Base-by-base conservation (phyloP, 1,284 basidiomycete genomes). In the Ceratobasidium theobromae region DNA sequence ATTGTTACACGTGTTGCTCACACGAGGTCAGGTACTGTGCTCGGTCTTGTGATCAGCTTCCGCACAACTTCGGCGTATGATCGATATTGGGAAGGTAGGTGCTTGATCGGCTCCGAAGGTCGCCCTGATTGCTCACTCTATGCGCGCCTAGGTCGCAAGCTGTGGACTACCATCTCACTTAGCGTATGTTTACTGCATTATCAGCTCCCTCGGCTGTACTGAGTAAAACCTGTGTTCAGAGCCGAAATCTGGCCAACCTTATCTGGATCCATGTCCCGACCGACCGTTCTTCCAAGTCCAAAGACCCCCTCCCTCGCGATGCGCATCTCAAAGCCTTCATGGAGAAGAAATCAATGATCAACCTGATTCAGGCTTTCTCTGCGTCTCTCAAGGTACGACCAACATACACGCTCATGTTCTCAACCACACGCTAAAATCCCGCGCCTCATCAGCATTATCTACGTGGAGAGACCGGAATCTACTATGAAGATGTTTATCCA, bases 341-440 rank as follows among this genome's bases (percentile, higher is more conserved):
- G 35, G 88, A 90, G 76, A 89, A 89, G 76, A 86, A 86, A 75
- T 84, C 84, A 8, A 85, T 89, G 79, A 80, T 89, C 66, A 86
- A 88, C 73, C 76, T 90, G 67, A 84, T 87, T 25, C 82, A 88
- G 74, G 87, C 83, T 1, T 88, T 82, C 70, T 79, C 83, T 4
- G 84, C 86, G 4, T 75, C 85, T 6, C 79, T 85, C 33, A 86
- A 86, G 78, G 83, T 84, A 70, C 9, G 71, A 51, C 35, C 30
- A 46, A 68, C 28, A 30, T 21, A 45, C 18, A 48, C 5, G 18
- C 21, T 16, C n/a, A 35, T 32, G 2, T 49, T 14, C 16, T 57
- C 35, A n/a, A 11, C 16, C 2, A 27, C 16, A 21, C 11, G 2
- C 2, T 18, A 18, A 18, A 14, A n/a, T 8, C 18, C 18, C 18